Conservation (phyloP, 495 filamentous ascomycete genomes). For the Neurospora sp. region DNA sequence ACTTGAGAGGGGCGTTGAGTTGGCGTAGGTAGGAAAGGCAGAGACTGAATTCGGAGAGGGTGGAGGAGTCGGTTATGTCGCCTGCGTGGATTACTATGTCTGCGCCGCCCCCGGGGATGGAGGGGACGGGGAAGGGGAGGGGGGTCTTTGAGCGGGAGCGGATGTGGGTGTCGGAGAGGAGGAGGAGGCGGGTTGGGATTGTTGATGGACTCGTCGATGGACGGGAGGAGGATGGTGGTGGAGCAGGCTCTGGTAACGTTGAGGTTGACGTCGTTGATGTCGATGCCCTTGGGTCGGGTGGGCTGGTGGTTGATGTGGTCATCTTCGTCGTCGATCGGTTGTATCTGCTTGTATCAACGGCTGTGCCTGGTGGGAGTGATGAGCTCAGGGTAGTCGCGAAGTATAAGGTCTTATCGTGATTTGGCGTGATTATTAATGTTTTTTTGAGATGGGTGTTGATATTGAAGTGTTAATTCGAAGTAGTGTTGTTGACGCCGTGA, state of each 20-base stretch:
- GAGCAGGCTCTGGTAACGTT: not conserved
- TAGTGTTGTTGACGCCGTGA: not conserved
- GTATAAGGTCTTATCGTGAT: rapidly evolving
- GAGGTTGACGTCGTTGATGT: not conserved
- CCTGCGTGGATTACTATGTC: slow-evolving; percentile 66
- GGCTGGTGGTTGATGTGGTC: not conserved
- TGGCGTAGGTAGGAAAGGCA: slow-evolving; percentile 44
- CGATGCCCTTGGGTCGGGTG: not conserved
- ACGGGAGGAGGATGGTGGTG: too few species aligned
- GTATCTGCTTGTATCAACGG: not conserved
- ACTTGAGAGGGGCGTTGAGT: slow-evolving; percentile 58
- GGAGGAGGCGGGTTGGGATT: slow-evolving; percentile 33
- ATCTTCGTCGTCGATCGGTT: not conserved
- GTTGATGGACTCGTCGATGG: not conserved
- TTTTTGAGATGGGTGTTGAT: not conserved
- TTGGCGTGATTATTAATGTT: not conserved
- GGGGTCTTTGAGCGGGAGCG: slow-evolving; percentile 9
- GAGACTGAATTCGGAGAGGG: slow-evolving; percentile 40
- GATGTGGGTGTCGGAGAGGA: slow-evolving; percentile 55
- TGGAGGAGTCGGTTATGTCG: slow-evolving; percentile 58
- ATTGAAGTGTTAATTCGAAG: not conserved
- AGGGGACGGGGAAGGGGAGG: not conserved
- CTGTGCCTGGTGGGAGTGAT: not conserved
- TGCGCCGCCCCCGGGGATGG: slow-evolving; percentile 2
- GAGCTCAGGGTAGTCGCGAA: not conserved